phyloP scores from a whole-genome alignment of 495 filamentous ascomycete genomes.

The Collariella sp. region DNA sequence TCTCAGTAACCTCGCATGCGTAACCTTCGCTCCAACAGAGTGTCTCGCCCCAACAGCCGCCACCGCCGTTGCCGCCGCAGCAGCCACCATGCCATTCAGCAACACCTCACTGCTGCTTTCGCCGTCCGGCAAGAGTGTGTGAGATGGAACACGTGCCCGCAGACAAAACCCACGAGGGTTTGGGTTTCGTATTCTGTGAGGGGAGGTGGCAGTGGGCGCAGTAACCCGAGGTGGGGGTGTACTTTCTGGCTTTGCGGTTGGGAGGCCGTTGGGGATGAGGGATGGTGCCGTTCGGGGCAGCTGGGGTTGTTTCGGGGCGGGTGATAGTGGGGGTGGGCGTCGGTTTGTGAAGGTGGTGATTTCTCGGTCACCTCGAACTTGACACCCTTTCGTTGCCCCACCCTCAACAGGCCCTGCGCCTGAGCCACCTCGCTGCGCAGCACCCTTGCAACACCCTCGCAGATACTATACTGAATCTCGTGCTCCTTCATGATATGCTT shows the following conservation, averaged over 20 bases:
- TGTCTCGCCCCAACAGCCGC: too few relatives aligned
- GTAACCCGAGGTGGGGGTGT: conserved; percentile 40
- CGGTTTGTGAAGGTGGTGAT: background rate
- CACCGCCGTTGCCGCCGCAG: too few relatives aligned
- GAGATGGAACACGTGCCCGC: conserved; percentile 85
- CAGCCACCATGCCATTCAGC: conserved; percentile 9
- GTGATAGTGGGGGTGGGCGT: background rate
- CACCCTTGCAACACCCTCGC: conserved; percentile 78
- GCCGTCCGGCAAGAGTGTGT: conserved; percentile 51
- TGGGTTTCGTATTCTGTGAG: conserved; percentile 57
- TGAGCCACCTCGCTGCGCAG: conserved; percentile 76
- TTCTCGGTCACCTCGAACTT: conserved; percentile 63
- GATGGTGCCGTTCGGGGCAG: too few relatives aligned
- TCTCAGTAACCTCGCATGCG: conserved; percentile 69
- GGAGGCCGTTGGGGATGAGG: background rate
- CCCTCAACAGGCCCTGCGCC: conserved; percentile 68
- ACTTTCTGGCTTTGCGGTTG: conserved; percentile 15
- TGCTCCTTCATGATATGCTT: conserved; percentile 83
- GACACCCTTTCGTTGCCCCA: conserved; percentile 71
- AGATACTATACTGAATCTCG: conserved; percentile 85
- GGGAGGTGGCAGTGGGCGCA: conserved; percentile 56
- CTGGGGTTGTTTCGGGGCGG: conserved; percentile 4
- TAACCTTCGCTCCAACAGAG: conserved; percentile 74
- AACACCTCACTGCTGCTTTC: conserved; percentile 23
- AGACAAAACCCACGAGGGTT: conserved; percentile 83